phyloP scores from a whole-genome alignment of 306 rosid species.

The Geum urbanum region DNA sequence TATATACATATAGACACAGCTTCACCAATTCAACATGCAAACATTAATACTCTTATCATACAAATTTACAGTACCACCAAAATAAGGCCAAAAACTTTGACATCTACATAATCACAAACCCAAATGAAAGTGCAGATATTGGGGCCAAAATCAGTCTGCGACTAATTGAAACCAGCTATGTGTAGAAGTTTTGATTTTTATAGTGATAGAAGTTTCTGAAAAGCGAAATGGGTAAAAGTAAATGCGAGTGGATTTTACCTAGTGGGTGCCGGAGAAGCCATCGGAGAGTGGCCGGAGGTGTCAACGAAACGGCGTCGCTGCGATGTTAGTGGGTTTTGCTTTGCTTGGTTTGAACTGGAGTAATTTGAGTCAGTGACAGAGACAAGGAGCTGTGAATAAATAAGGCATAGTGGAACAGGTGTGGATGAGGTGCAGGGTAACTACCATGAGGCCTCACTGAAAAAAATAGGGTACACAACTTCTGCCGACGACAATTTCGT shows the following conservation, averaged over 20 bases:
- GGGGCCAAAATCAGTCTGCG: neutral
- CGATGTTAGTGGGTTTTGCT: neutral
- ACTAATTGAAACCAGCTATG: neutral
- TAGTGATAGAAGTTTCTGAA: neutral
- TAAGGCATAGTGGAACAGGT: neutral
- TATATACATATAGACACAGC: neutral
- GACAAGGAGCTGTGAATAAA: neutral
- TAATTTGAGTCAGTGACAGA: neutral
- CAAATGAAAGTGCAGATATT: neutral
- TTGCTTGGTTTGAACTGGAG: neutral
- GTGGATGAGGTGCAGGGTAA: neutral
- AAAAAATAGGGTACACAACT: too few species aligned
- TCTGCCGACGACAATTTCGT: too few species aligned
- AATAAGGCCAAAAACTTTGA: neutral
- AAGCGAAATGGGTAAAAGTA: neutral
- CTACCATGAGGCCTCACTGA: neutral
- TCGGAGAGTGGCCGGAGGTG: slow-evolving; percentile 23
- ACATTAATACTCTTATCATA: neutral
- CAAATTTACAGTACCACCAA: neutral
- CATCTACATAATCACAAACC: neutral
- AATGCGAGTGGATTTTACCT: slow-evolving; percentile 11
- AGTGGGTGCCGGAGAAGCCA: slow-evolving; percentile 16
- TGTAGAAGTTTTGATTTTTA: neutral
- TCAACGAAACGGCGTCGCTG: neutral
- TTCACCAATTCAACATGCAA: neutral